A percentile compares a stretch with the other conserved stretches of the same genome.
These are phyloP conservation scores for Cutaneotrichosporon sp. DNA, from an alignment of 1,284 basidiomycete genomes.

Conservation along the genomic window DNA sequence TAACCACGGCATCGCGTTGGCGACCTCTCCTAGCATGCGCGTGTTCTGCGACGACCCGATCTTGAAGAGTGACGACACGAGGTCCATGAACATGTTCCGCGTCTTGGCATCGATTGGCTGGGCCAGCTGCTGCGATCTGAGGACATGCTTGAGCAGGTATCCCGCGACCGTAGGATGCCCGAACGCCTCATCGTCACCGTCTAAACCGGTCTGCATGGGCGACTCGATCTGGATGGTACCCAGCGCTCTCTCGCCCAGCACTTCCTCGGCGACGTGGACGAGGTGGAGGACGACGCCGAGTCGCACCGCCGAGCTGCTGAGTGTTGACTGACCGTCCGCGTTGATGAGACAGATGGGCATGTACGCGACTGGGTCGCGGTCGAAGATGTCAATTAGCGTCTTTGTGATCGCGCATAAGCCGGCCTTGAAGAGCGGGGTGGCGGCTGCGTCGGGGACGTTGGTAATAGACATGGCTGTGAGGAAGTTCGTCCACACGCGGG, in stretches of 20 bases:
- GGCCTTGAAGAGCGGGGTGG: slow-evolving; percentile 20
- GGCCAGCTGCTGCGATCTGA: slow-evolving; percentile 22
- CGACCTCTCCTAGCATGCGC: slow-evolving; percentile 37
- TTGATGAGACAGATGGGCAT: slow-evolving; percentile 29
- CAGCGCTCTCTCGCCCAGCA: slow-evolving; percentile 23
- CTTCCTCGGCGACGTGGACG: slow-evolving; percentile 16
- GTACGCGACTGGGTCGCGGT: slow-evolving; percentile 32
- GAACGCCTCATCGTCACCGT: slow-evolving; percentile 14
- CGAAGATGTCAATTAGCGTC: slow-evolving; percentile 26
- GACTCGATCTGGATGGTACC: slow-evolving; percentile 8
- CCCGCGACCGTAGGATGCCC: slow-evolving; percentile 24
- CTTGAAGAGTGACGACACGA: slow-evolving; percentile 23
- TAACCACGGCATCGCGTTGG: slow-evolving; percentile 37
- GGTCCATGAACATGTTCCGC: slow-evolving; percentile 11
- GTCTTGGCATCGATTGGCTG: slow-evolving; percentile 12
- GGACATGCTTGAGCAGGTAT: slow-evolving; percentile 27
- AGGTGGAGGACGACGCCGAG: slow-evolving; percentile 27
- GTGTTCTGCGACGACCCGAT: slow-evolving; percentile 22
- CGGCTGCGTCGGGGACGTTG: slow-evolving; percentile 9
- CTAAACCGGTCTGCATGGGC: not conserved
- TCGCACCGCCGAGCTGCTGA: slow-evolving; percentile 15
- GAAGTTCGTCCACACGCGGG: slow-evolving; percentile 36
- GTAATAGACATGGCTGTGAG: slow-evolving; percentile 24
- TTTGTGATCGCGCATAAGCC: slow-evolving; percentile 25
- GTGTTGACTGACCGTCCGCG: slow-evolving; percentile 16